A percentile compares a stretch with the other conserved stretches of the same genome.
phyloP scores from a whole-genome alignment of 2,329 filamentous ascomycete genomes.

The Ceratocystis colombiana region DNA sequence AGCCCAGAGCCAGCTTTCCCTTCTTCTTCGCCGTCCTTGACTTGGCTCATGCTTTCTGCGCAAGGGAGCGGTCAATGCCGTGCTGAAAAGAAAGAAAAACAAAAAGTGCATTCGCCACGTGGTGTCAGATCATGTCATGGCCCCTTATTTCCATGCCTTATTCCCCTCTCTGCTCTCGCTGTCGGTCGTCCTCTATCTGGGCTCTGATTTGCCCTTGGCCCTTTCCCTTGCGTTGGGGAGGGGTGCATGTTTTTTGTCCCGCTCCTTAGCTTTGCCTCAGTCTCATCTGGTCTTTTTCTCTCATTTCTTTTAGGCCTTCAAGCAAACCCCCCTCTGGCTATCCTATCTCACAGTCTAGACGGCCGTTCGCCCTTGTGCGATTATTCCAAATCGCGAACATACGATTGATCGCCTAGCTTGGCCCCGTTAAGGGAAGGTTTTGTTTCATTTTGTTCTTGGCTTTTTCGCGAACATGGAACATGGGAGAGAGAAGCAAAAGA shows the following conservation, averaged over 20 bases:
- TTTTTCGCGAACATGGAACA: slow-evolving; percentile 12
- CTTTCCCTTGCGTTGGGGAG: background rate
- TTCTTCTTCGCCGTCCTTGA: background rate
- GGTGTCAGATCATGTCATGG: background rate
- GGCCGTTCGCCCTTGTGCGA: background rate
- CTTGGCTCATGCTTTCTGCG: slow-evolving; percentile 1
- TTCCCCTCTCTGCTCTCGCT: background rate
- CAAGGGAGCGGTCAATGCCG: slow-evolving; percentile 11
- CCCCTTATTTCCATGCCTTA: slow-evolving; percentile 8
- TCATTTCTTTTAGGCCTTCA: background rate
- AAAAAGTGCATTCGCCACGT: slow-evolving; percentile 8
- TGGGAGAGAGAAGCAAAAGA: background rate
- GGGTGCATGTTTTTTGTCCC: background rate
- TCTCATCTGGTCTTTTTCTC: slow-evolving; percentile 12
- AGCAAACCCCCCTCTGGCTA: background rate
- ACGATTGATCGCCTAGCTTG: slow-evolving; percentile 5
- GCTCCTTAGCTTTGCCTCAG: background rate
- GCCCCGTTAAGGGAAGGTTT: background rate
- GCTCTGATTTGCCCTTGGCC: background rate
- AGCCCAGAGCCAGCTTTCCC: background rate
- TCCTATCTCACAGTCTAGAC: background rate
- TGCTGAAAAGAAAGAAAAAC: background rate
- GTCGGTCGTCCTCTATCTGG: background rate
- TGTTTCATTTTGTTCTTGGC: slow-evolving; percentile 15
- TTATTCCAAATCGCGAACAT: slow-evolving; percentile 3